phyloP scores from a whole-genome alignment of 208 protist species.

The Wallacemonas sp. region DNA sequence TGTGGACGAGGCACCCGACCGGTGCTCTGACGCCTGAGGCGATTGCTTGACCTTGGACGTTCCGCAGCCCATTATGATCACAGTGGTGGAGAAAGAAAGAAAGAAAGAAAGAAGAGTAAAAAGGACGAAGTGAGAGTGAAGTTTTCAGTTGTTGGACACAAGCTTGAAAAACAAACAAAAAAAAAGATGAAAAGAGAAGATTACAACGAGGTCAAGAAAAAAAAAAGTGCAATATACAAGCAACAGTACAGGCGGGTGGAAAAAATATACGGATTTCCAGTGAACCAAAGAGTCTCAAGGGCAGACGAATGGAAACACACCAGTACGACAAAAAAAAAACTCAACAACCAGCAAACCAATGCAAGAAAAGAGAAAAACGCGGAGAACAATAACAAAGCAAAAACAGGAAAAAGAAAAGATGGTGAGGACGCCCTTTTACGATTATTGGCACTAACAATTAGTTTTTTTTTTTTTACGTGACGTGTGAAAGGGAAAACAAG shows the following conservation, averaged over 20 bases:
- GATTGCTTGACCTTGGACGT: not conserved
- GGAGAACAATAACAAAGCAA: not conserved
- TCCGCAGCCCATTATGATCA: not conserved
- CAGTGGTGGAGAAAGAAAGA: not conserved
- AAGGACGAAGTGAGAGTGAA: too few species aligned
- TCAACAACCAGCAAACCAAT: constrained; percentile 4
- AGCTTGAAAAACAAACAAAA: constrained; percentile 2
- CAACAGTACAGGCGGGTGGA: not conserved
- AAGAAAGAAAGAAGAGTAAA: constrained; percentile 5
- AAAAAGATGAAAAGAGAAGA: not conserved
- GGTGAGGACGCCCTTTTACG: too few species aligned
- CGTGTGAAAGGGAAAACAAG: not conserved
- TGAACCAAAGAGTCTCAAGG: too few species aligned
- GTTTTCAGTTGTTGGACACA: too few species aligned
- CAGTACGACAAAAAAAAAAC: constrained; percentile 1
- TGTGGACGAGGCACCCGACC: not conserved
- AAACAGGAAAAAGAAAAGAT: constrained; percentile 5
- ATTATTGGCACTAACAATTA: too few species aligned
- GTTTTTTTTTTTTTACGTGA: constrained; percentile 18
- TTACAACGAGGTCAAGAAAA: not conserved
- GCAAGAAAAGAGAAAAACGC: not conserved
- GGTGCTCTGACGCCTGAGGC: not conserved
- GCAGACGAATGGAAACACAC: not conserved
- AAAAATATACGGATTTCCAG: not conserved
- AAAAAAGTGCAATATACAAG: constrained; percentile 20